phyloP scores from a whole-genome alignment of 108 stramenopile genomes.

The Stephanodiscus minutulus region DNA sequence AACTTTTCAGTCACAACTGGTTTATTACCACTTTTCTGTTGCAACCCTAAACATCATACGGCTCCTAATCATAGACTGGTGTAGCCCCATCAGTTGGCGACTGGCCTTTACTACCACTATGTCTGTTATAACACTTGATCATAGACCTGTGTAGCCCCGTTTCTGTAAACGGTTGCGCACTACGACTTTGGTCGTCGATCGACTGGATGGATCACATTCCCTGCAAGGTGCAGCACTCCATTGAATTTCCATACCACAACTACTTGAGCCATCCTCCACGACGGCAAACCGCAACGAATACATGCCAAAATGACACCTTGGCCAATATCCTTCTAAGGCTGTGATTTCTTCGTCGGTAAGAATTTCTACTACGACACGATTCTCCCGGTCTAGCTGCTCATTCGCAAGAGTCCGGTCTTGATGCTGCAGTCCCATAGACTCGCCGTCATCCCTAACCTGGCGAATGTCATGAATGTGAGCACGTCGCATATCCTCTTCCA shows the following conservation, averaged over 20 bases:
- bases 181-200: conserved; percentile 26
- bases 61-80: too few relatives aligned
- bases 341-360: conserved; percentile 73
- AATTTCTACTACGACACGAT: conserved; percentile 79
- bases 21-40: too few relatives aligned
- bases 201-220: conserved; percentile 71
- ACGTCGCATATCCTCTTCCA: conserved; percentile 53
- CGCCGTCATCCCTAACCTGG: conserved; percentile 1
- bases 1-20: too few relatives aligned
- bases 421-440: background rate
- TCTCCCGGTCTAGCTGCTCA: conserved; percentile 79
- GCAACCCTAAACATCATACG: too few relatives aligned
- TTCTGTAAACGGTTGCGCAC: conserved; percentile 42
- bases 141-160: conserved; percentile 24
- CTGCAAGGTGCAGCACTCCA: conserved; percentile 72
- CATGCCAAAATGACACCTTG: conserved; percentile 33
- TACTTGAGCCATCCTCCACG: conserved; percentile 16
- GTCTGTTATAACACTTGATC: background rate
- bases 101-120: too few relatives aligned
- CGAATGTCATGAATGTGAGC: conserved; percentile 10
- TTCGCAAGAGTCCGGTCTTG: conserved; percentile 38
- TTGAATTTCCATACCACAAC: conserved; percentile 31
- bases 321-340: conserved; percentile 71
- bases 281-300: conserved; percentile 59
- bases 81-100: too few relatives aligned